Conservation (phyloP, 2,329 filamentous ascomycete species). For the Parascedosporium putredinis region DNA sequence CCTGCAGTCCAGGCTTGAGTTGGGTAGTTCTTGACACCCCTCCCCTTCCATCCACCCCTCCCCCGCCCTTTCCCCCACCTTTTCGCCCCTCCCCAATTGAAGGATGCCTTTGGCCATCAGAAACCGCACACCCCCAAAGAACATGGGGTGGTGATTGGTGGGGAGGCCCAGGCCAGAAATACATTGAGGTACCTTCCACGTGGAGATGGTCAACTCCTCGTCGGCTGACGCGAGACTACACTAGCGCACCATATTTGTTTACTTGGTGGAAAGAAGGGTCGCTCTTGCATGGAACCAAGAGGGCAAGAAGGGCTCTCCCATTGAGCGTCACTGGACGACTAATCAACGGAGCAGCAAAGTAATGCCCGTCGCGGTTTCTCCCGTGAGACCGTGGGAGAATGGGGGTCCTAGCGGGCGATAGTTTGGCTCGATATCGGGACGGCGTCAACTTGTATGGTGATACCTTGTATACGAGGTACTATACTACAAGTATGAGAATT, state of each 20-base stretch:
- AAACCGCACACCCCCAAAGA: background rate
- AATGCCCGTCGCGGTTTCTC: background rate
- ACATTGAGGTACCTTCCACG: background rate
- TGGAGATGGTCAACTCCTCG: background rate
- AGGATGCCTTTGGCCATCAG: no score
- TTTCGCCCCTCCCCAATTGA: no score
- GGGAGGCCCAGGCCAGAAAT: background rate
- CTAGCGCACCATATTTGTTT: background rate
- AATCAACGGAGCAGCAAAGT: background rate
- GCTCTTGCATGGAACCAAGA: no score
- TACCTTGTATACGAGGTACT: background rate
- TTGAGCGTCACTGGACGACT: background rate
- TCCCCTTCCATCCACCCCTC: background rate
- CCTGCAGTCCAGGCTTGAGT: background rate
- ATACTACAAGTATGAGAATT: background rate
- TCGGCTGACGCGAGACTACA: background rate
- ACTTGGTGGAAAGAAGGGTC: background rate
- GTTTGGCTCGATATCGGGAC: no score
- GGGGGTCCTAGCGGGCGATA: background rate
- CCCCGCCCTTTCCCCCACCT: no score
- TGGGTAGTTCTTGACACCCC: background rate
- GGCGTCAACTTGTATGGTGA: no score
- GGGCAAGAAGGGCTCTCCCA: background rate
- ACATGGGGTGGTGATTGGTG: background rate
- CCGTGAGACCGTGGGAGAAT: background rate